Base-by-base conservation (phyloP, 495 filamentous ascomycete species). In the Lasiosphaeria ovina region DNA sequence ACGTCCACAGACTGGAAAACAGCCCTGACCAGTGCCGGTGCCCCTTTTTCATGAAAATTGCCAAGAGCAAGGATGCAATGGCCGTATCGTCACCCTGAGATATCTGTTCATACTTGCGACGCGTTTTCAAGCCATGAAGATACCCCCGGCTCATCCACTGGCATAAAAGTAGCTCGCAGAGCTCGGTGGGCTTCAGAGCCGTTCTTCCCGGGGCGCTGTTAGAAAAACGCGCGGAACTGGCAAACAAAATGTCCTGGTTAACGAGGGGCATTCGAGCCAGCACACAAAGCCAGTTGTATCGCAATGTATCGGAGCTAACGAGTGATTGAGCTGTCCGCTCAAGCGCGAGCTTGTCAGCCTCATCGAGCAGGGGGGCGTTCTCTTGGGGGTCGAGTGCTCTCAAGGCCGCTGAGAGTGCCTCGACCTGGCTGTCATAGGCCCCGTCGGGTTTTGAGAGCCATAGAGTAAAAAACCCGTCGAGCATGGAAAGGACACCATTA, bases 91-190 rank as follows among this genome's bases (percentile, higher is more conserved):
- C 62, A 35, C 60, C 32, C 6, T 50, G 51, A 47, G 52, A 52
- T 10, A 51, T 32, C 14, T 10, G 9, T 16, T 66, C 42, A 7
- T 68, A 62, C 11, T 35, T 12, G 3, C 42, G 51, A 11, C 47
- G 12, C n/a, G 63, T 12, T 16, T 33, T 42, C 16, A 17, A 31
- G 4, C 31, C 48, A 4, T n/a, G 35, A 34, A 70, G 48, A 36
- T 67, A 66, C 10, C 65, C 57, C 12, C 66, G 66, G 35, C 68
- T 74, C 8, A 16, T 16, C 72, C 72, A 73, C 35, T 73, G 71
- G 6, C 56, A 51, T 9, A 70, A 8, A 6, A 70, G 45, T 57
- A 75, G 48, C 33, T 60, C 64, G 55, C 59, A 70, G 32, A 73
- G 31, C 24, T 70, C 69, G 3, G 53, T 44, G 11, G 35, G 38